Conservation (phyloP, 2,329 filamentous ascomycete species). For the Penicillium frequentans region DNA sequence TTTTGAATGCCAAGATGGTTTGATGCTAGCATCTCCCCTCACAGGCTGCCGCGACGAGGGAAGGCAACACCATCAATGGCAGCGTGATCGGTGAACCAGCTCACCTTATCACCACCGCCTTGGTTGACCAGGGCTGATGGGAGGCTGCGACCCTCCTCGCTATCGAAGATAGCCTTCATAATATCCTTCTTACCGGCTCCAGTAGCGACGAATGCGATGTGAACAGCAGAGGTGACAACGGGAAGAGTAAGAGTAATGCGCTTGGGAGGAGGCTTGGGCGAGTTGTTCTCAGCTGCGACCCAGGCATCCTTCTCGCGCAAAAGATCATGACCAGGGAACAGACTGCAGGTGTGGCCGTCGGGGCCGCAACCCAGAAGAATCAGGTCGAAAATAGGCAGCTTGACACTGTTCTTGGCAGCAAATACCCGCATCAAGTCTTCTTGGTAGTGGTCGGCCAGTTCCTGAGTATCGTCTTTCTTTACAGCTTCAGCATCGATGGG, state of each 20-base stretch:
- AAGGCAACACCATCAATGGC: slow-evolving; percentile 85
- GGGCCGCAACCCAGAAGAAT: slow-evolving; percentile 91
- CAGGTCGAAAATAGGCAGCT: slow-evolving; percentile 91
- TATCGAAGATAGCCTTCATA: slow-evolving; percentile 87
- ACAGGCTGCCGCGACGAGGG: slow-evolving; percentile 57
- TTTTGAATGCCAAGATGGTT: background rate
- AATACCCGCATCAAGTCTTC: slow-evolving; percentile 81
- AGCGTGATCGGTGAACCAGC: slow-evolving; percentile 89
- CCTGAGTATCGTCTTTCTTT: slow-evolving; percentile 80
- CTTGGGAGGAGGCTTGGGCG: slow-evolving; percentile 87
- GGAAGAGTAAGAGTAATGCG: slow-evolving; percentile 91
- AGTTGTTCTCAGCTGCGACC: slow-evolving; percentile 90
- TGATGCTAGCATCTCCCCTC: background rate
- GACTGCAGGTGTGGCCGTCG: slow-evolving; percentile 93
- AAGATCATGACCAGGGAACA: slow-evolving; percentile 88
- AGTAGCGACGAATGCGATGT: slow-evolving; percentile 88
- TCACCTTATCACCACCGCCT: slow-evolving; percentile 78
- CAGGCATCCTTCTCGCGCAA: slow-evolving; percentile 85
- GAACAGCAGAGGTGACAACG: slow-evolving; percentile 82
- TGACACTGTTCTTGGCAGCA: slow-evolving; percentile 88
- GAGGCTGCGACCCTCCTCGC: slow-evolving; percentile 67
- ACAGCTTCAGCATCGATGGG: slow-evolving; percentile 68
- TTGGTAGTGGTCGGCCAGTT: slow-evolving; percentile 93
- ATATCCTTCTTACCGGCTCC: slow-evolving; percentile 88
- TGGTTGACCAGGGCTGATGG: slow-evolving; percentile 89